phyloP scores from a whole-genome alignment of 2,329 filamentous ascomycete species.

The Amphichorda felina region DNA sequence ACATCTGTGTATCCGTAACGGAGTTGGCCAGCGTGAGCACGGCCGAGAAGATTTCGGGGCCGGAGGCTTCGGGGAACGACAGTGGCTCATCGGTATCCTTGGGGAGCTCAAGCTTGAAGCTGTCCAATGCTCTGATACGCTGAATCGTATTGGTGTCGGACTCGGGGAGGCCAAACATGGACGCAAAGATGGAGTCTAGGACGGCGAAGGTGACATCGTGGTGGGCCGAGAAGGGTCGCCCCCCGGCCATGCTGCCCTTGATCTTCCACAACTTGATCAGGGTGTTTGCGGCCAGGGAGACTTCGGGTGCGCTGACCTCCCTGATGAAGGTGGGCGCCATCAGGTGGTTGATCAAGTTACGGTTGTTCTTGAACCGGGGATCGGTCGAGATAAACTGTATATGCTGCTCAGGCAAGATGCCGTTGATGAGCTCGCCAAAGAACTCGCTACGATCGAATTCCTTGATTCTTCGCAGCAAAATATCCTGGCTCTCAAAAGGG shows the following conservation, averaged over 20 bases:
- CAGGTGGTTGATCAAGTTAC: constrained; percentile 22
- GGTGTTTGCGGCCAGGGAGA: constrained; percentile 16
- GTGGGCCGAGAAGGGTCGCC: constrained; percentile 12
- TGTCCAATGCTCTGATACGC: no score
- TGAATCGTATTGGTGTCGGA: no score
- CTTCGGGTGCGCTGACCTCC: constrained; percentile 18
- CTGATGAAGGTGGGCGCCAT: constrained; percentile 25
- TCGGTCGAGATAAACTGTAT: constrained; percentile 16
- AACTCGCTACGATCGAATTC: constrained; percentile 30
- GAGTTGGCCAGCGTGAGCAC: no score
- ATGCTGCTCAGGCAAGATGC: constrained; percentile 20
- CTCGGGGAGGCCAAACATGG: constrained; percentile 19
- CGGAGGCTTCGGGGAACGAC: no score
- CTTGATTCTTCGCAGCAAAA: constrained; percentile 28
- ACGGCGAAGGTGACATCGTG: constrained; percentile 18
- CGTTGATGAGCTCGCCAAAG: constrained; percentile 17
- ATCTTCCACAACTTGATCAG: constrained; percentile 22
- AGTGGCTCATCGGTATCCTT: no score
- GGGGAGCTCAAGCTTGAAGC: no score
- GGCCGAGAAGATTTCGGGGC: no score
- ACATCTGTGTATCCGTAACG: no score
- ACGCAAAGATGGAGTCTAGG: constrained; percentile 17
- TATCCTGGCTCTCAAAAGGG: constrained; percentile 28
- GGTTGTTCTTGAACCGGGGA: constrained; percentile 17
- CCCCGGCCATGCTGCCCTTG: constrained; percentile 17